Conservation (phyloP, 2,329 filamentous ascomycete species). For the Microsporum audouinii region DNA sequence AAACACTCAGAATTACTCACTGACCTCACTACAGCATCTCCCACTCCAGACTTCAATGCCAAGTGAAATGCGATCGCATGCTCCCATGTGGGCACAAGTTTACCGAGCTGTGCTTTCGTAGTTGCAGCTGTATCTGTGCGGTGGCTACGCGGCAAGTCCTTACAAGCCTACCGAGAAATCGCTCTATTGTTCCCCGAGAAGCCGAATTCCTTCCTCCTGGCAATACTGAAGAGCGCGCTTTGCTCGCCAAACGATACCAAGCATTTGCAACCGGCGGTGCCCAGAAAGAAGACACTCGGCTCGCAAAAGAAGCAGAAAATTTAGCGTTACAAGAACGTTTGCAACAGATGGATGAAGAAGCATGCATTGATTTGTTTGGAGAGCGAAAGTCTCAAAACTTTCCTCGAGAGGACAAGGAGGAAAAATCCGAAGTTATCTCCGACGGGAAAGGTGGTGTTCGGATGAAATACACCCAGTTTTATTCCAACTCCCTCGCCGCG, state of each 20-base stretch:
- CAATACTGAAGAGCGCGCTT: constrained; percentile 9
- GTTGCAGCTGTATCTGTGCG: constrained; percentile 24
- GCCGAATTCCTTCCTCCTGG: neutral
- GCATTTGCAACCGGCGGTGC: constrained; percentile 25
- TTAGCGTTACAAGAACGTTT: constrained; percentile 12
- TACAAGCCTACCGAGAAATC: neutral
- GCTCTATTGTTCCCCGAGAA: neutral
- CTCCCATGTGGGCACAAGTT: constrained; percentile 34
- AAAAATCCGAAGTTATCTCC: neutral
- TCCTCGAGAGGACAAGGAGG: neutral
- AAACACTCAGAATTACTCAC: neutral
- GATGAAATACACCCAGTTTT: constrained; percentile 7
- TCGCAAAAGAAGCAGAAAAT: constrained; percentile 13
- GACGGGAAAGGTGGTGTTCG: constrained; percentile 3
- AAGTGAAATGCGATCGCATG: constrained; percentile 21
- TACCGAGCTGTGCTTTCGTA: constrained; percentile 21
- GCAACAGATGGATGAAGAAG: constrained; percentile 14
- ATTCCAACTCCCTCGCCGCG: neutral
- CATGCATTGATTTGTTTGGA: constrained; percentile 14
- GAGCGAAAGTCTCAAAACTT: neutral
- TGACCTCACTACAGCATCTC: constrained; percentile 21
- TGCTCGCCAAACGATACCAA: constrained; percentile 18
- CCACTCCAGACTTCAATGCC: constrained; percentile 30
- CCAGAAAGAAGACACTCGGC: constrained; percentile 19
- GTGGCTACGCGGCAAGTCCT: neutral